phyloP scores from a whole-genome alignment of 2,329 filamentous ascomycete species.

The Sarocladiaceae sp. region DNA sequence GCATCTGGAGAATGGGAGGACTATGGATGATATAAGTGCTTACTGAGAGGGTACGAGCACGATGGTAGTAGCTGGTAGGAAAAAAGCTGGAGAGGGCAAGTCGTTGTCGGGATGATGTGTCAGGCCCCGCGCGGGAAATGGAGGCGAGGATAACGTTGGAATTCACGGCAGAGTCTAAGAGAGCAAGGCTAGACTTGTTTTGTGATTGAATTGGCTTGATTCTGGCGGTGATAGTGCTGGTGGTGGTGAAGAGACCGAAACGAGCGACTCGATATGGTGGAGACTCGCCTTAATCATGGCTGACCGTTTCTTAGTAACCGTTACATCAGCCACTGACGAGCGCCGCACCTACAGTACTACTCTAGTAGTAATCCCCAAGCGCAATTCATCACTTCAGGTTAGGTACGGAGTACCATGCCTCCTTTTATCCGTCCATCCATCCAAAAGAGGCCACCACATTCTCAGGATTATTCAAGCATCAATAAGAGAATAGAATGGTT shows the following conservation, averaged over 20 bases:
- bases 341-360: no score
- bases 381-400: no score
- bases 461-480: no score
- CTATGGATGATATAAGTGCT: slow-evolving; percentile 1
- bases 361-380: no score
- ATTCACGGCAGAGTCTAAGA: not conserved
- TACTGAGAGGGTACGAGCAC: not conserved
- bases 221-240: not conserved
- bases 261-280: not conserved
- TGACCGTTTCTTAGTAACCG: slow-evolving; percentile 1
- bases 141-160: not conserved
- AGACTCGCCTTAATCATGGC: no score
- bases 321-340: slow-evolving; percentile 10
- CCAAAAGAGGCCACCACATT: no score
- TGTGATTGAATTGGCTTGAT: no score
- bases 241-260: no score
- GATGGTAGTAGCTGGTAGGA: not conserved
- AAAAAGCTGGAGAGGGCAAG: not conserved
- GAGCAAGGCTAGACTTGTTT: no score
- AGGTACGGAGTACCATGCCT: no score
- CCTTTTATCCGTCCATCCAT: no score
- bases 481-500: no score
- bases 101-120: not conserved
- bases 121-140: slow-evolving; percentile 3
- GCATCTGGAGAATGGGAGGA: not conserved